Base-by-base conservation (phyloP, 1,284 basidiomycete species). In the Sporisorium graminicola region DNA sequence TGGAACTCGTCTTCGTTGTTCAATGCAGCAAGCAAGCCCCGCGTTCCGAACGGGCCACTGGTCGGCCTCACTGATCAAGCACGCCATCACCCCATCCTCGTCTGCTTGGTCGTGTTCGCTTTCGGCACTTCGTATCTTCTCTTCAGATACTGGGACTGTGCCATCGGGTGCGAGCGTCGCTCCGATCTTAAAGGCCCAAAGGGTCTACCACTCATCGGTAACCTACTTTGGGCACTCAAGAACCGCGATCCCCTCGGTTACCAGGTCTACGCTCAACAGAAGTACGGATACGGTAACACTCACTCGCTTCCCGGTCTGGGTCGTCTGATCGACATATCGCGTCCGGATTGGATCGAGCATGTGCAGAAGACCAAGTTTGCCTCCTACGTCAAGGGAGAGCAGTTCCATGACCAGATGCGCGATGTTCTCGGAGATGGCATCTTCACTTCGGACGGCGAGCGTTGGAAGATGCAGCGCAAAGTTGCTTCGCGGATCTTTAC, bases 391-490 rank as follows among this genome's bases (percentile, higher is more conserved):
- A 61, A 59, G 31, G 59, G 54, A 3, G 20, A 40, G 9, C 27
- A 51, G 20, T 49, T 62, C 20, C 59, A 56, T 42, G 53, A 44
- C 42, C 47, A 46, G 52, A 54, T 67, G 49, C 24, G 33, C 9
- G 58, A 60, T 31, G 50, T 68, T n/a, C 58, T 68, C 10, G 65
- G 65, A 22, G 59, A 68, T 27, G 65, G 65, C n/a, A 68, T 68
- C 47, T 68, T 68, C 33, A 62, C 46, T 16, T 46, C 65, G 6
- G 61, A 68, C 51, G 65, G 65, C 35, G 47, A 58, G 3, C 29
- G 22, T 5, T 68, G 65, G 65, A 55, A 57, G 33, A 53, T 49
- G 53, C 65, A 68, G 37, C 46, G 65, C 26, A 68, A 68, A 31
- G 58, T 68, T 7, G 65, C 52, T 18, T 51, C 46, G 24, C 46